Conservation (phyloP, 192 early-diverging fungal genomes). For the Podila epigama region DNA sequence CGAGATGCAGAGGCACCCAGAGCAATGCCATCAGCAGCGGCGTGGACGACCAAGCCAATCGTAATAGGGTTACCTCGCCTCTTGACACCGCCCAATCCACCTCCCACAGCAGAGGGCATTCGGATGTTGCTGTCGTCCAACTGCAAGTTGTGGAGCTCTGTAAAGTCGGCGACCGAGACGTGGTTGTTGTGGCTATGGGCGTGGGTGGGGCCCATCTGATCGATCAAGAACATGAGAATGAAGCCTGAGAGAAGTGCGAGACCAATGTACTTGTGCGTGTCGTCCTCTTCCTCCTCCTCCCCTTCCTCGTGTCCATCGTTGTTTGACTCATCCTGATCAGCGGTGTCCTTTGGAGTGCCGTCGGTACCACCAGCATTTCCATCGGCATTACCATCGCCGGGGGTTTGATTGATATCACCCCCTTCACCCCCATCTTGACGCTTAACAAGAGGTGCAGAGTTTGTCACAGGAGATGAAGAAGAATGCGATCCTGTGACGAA, state of each 20-base stretch:
- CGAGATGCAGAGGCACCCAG: conserved; percentile 85
- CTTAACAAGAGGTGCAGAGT: conserved; percentile 5
- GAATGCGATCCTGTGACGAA: too few relatives aligned
- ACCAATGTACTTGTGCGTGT: conserved; percentile 74
- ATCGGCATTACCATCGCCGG: neutral
- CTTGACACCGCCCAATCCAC: conserved; percentile 49
- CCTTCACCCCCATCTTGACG: conserved; percentile 12
- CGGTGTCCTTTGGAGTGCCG: neutral
- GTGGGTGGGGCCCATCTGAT: conserved; percentile 66
- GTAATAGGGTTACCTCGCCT: conserved; percentile 65
- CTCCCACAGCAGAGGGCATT: conserved; percentile 37
- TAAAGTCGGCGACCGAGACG: conserved; percentile 32
- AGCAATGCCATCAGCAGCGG: conserved; percentile 94
- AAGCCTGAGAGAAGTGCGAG: conserved; percentile 84
- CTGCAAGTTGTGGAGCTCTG: conserved; percentile 32
- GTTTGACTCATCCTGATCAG: neutral
- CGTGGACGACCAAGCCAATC: conserved; percentile 96
- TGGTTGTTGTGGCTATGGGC: conserved; percentile 44
- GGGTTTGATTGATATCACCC: neutral
- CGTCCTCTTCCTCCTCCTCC: conserved; percentile 20
- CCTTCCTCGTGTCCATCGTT: neutral
- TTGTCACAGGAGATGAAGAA: neutral
- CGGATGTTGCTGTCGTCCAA: conserved; percentile 40
- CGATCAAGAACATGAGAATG: conserved; percentile 89
- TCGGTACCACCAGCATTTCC: neutral